Evolutionary conservation across 805 yeast species (phyloP).

Genomic region (Candida hungchunana): DNA sequence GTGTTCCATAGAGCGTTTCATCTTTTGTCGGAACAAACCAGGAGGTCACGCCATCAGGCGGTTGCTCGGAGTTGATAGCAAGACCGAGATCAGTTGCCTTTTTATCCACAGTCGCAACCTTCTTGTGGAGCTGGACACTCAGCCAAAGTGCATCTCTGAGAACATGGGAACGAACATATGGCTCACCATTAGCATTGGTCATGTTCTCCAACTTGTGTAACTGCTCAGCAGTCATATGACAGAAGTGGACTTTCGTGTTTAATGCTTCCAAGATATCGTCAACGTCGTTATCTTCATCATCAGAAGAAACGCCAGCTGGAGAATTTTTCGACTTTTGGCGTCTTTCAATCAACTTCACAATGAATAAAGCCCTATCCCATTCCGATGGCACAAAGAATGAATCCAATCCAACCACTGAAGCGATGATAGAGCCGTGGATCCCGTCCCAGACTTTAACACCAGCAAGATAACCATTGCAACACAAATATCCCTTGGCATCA

Average conservation of each 20-base stretch:
- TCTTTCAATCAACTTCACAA: slow-evolving; percentile 39
- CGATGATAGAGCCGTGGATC: slow-evolving; percentile 39
- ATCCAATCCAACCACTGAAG: slow-evolving; percentile 44
- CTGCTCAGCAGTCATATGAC: slow-evolving; percentile 46
- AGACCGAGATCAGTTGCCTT: slow-evolving; percentile 27
- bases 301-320: background rate
- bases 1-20: slow-evolving; percentile 44
- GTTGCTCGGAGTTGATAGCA: slow-evolving; percentile 23
- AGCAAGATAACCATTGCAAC: slow-evolving; percentile 46
- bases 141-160: slow-evolving; percentile 48
- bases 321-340: slow-evolving; percentile 16
- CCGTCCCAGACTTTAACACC: slow-evolving; percentile 44
- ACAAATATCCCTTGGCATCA: slow-evolving; percentile 41
- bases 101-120: slow-evolving; percentile 31
- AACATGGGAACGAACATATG: slow-evolving; percentile 35
- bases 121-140: slow-evolving; percentile 38
- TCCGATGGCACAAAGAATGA: slow-evolving; percentile 51
- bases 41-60: slow-evolving; percentile 27
- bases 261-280: slow-evolving; percentile 30
- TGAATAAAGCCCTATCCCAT: slow-evolving; percentile 50
- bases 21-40: slow-evolving; percentile 46
- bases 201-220: slow-evolving; percentile 40
- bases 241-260: slow-evolving; percentile 40
- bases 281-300: slow-evolving; percentile 14
- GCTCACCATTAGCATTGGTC: slow-evolving; percentile 32